Percentiles rank a stretch among this genome's conserved stretches.
phyloP scores from a whole-genome alignment of 208 protist species.

The Acanthamoeba lenticulata region DNA sequence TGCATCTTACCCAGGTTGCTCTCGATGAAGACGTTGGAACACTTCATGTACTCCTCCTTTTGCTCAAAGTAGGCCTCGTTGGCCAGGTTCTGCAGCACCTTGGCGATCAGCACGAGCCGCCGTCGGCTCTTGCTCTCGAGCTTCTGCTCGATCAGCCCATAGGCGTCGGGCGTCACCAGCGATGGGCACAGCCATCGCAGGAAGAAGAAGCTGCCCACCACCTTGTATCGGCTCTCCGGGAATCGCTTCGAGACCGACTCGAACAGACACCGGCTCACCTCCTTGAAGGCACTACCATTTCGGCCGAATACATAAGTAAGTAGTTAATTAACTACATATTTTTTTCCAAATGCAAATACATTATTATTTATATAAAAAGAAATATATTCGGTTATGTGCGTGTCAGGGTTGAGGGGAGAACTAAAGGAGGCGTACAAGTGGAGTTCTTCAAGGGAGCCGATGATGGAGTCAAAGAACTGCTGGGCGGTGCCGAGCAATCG shows the following conservation, averaged over 20 bases:
- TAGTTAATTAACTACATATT: background rate
- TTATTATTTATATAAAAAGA: too few species aligned
- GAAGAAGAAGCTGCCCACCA: constrained; percentile 83
- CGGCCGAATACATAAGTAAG: background rate
- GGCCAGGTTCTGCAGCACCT: constrained; percentile 81
- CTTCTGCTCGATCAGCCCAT: constrained; percentile 58
- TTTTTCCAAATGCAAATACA: background rate
- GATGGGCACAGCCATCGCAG: constrained; percentile 70
- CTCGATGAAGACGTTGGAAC: constrained; percentile 76
- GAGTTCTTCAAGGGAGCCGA: background rate
- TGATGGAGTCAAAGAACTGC: constrained; percentile 34
- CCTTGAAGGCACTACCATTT: constrained; percentile 47
- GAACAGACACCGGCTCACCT: constrained; percentile 43
- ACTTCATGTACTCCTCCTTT: constrained; percentile 83
- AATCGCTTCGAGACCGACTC: constrained; percentile 61
- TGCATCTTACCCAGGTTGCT: constrained; percentile 70
- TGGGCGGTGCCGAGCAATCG: background rate
- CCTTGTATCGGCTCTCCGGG: constrained; percentile 78
- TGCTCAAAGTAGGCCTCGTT: constrained; percentile 76
- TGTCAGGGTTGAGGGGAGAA: background rate
- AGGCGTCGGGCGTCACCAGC: constrained; percentile 57
- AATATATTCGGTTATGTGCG: background rate
- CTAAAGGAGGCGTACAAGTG: background rate
- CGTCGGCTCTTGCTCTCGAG: constrained; percentile 59
- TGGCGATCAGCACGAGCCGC: constrained; percentile 76